These are phyloP conservation scores for Colletotrichum tabaci DNA, from an alignment of 2,329 filamentous ascomycete species.

Conservation along the genomic window DNA sequence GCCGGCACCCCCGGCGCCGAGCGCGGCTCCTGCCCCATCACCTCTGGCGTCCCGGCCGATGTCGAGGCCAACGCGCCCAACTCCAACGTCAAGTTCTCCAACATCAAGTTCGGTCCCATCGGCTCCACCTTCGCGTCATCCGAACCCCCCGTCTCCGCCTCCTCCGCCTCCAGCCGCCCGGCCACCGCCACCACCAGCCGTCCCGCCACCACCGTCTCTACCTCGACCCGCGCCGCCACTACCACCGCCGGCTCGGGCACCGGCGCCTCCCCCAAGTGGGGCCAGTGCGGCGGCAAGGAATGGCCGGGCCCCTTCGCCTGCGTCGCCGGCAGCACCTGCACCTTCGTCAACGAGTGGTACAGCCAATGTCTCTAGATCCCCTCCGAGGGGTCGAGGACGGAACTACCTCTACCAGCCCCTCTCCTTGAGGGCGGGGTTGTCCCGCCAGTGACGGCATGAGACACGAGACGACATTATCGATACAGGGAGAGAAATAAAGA, in stretches of 20 bases:
- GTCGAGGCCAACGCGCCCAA: constrained; percentile 63
- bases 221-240: constrained; percentile 7
- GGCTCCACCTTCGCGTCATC: constrained; percentile 63
- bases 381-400: background rate
- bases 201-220: constrained; percentile 33
- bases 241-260: constrained; percentile 35
- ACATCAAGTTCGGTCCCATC: constrained; percentile 71
- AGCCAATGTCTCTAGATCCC: constrained; percentile 56
- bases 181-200: constrained; percentile 38
- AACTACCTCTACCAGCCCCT: background rate
- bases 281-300: constrained; percentile 56
- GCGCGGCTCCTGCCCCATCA: constrained; percentile 69
- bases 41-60: constrained; percentile 65
- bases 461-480: constrained; percentile 1
- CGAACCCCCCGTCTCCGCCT: constrained; percentile 14
- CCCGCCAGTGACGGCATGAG: constrained; percentile 9
- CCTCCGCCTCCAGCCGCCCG: constrained; percentile 13
- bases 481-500: constrained; percentile 21
- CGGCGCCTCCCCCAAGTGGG: constrained; percentile 50
- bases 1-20: constrained; percentile 58
- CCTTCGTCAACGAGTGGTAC: constrained; percentile 57
- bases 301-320: constrained; percentile 56
- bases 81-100: constrained; percentile 68
- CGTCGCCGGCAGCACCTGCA: constrained; percentile 54
- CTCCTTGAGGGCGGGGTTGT: background rate